phyloP scores from a whole-genome alignment of 257 asterid genomes.

The Salvia hispanica region DNA sequence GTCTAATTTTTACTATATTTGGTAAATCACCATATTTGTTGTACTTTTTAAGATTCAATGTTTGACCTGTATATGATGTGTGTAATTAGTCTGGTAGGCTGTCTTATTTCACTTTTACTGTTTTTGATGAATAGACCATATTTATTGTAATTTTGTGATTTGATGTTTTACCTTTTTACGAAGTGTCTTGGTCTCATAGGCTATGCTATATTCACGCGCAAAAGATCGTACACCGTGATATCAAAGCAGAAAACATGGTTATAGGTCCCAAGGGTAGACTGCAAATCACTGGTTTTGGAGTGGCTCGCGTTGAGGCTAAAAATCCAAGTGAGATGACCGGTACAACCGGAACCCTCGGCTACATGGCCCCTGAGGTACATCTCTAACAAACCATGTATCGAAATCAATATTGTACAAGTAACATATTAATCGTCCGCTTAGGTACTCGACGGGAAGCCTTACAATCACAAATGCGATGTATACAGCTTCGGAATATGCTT shows the following conservation, averaged over 20 bases:
- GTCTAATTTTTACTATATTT: no score
- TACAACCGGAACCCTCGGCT: constrained; percentile 87
- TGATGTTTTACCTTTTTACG: not conserved
- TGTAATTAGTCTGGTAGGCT: no score
- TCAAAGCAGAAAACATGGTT: constrained; percentile 92
- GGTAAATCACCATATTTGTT: no score
- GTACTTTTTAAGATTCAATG: no score
- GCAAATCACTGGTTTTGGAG: constrained; percentile 85
- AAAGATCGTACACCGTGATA: constrained; percentile 84
- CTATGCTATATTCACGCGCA: constrained; percentile 76
- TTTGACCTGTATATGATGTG: no score
- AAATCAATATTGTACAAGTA: not conserved
- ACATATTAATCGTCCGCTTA: constrained; percentile 25
- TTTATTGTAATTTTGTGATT: no score
- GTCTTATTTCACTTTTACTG: no score
- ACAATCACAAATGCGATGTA: constrained; percentile 80
- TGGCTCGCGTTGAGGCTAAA: constrained; percentile 89
- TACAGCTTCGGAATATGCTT: constrained; percentile 78
- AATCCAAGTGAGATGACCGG: constrained; percentile 91
- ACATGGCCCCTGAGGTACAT: constrained; percentile 90
- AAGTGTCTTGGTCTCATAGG: constrained; percentile 36
- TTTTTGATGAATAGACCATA: no score
- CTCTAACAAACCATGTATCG: not conserved
- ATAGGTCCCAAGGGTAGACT: constrained; percentile 50
- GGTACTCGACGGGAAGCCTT: constrained; percentile 85